Conservation (phyloP, 495 filamentous ascomycete genomes). For the Xylaria acuta region DNA sequence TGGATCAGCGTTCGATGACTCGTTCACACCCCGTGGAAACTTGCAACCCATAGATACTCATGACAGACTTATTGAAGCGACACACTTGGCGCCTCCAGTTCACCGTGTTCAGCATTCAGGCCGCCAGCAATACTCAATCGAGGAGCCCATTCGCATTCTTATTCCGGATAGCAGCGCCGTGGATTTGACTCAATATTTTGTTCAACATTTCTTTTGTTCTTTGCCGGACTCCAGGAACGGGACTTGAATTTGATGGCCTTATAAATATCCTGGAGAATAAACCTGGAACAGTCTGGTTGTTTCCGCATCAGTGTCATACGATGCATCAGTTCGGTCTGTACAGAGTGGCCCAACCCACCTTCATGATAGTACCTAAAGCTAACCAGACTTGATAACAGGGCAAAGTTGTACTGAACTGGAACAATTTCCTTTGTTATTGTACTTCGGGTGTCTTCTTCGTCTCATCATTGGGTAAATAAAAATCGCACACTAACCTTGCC, state of each 20-base stretch:
- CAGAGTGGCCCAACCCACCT: constrained; percentile 32
- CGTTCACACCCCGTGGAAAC: neutral
- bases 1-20: neutral
- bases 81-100: neutral
- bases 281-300: constrained; percentile 9
- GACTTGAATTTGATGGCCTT: constrained; percentile 23
- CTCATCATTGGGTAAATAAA: constrained; percentile 43
- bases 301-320: constrained; percentile 6
- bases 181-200: constrained; percentile 29
- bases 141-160: constrained; percentile 4
- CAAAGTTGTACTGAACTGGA: constrained; percentile 57
- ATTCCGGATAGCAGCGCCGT: constrained; percentile 12
- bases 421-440: constrained; percentile 43
- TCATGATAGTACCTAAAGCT: constrained; percentile 36
- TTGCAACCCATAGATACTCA: neutral
- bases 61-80: neutral
- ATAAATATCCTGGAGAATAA: neutral
- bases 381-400: constrained; percentile 42
- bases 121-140: neutral
- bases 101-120: neutral
- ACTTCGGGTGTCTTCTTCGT: constrained; percentile 40
- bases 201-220: constrained; percentile 31
- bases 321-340: constrained; percentile 48
- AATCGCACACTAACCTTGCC: constrained; percentile 59
- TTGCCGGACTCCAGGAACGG: neutral